Conservation (phyloP, 2,329 filamentous ascomycete species). For the Ophiostoma triangulosporum region DNA sequence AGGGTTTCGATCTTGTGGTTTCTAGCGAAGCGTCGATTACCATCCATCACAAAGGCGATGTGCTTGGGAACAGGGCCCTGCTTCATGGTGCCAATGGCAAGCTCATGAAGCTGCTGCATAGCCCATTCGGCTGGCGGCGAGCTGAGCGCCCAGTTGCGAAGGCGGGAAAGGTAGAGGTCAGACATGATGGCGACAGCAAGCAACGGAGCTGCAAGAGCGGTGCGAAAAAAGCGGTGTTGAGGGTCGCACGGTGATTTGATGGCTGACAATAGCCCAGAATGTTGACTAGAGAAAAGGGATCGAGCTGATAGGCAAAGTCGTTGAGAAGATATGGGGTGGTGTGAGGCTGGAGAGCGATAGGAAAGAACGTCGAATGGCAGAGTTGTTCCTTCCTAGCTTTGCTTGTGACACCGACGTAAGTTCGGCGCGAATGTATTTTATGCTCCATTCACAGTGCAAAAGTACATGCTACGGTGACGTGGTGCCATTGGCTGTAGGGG, state of each 20-base stretch:
- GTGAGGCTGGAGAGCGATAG: background rate
- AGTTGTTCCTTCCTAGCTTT: constrained; percentile 2
- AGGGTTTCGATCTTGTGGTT: constrained; percentile 89
- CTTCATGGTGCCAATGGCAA: constrained; percentile 75
- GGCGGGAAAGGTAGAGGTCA: constrained; percentile 35
- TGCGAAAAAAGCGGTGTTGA: background rate
- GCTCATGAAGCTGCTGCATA: constrained; percentile 63
- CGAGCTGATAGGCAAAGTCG: background rate
- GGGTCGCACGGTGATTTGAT: background rate
- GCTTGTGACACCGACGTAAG: constrained; percentile 7
- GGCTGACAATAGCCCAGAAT: background rate
- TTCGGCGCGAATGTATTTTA: background rate
- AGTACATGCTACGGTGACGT: background rate
- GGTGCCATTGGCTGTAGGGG: constrained; percentile 1
- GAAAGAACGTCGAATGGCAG: constrained; percentile 5
- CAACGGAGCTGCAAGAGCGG: background rate
- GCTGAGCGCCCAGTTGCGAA: constrained; percentile 59
- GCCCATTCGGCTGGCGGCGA: constrained; percentile 88
- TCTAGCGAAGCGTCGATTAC: constrained; percentile 84
- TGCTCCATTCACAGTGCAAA: background rate
- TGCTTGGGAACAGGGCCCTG: constrained; percentile 90
- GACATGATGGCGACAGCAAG: constrained; percentile 28
- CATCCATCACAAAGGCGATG: constrained; percentile 99
- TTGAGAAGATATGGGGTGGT: background rate
- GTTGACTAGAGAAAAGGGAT: background rate